Conservation (phyloP, 805 yeast genomes). For the Starmera quercuum region DNA sequence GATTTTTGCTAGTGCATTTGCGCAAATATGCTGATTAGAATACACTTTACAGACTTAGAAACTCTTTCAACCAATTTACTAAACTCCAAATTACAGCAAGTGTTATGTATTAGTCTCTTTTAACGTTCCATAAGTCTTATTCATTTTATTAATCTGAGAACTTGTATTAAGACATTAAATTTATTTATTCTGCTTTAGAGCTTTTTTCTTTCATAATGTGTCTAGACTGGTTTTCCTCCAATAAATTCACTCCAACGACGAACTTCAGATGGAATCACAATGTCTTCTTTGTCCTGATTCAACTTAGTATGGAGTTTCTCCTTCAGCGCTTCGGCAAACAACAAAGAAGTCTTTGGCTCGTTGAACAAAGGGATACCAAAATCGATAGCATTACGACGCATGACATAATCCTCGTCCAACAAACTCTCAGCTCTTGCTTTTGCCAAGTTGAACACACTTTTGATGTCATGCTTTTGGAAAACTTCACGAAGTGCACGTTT, state of each 20-base stretch:
- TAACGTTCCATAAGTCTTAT: too few relatives aligned
- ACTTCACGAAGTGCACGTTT: conserved; percentile 91
- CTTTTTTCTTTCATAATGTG: too few relatives aligned
- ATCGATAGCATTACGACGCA: conserved; percentile 99
- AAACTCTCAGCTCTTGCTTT: conserved; percentile 79
- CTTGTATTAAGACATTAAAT: too few relatives aligned
- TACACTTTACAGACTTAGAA: too few relatives aligned
- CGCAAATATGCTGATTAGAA: too few relatives aligned
- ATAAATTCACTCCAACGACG: conserved; percentile 95
- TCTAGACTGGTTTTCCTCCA: conserved; percentile 79
- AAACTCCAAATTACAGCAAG: too few relatives aligned
- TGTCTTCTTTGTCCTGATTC: conserved; percentile 39
- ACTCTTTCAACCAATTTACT: too few relatives aligned
- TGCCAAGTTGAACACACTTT: conserved; percentile 89
- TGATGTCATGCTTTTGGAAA: conserved; percentile 78
- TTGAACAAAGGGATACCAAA: conserved; percentile 94
- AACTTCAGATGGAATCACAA: conserved; percentile 76
- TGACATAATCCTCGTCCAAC: conserved; percentile 85
- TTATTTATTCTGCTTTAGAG: too few relatives aligned
- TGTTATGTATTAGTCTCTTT: too few relatives aligned
- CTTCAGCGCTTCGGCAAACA: conserved; percentile 79
- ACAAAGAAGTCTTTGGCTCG: conserved; percentile 87
- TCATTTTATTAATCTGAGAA: too few relatives aligned
- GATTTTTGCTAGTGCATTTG: too few relatives aligned
- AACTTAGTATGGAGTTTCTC: conserved; percentile 53